Evolutionary conservation across 2,329 filamentous ascomycete species (phyloP).

Genomic region (Calonectria hongkongensis): DNA sequence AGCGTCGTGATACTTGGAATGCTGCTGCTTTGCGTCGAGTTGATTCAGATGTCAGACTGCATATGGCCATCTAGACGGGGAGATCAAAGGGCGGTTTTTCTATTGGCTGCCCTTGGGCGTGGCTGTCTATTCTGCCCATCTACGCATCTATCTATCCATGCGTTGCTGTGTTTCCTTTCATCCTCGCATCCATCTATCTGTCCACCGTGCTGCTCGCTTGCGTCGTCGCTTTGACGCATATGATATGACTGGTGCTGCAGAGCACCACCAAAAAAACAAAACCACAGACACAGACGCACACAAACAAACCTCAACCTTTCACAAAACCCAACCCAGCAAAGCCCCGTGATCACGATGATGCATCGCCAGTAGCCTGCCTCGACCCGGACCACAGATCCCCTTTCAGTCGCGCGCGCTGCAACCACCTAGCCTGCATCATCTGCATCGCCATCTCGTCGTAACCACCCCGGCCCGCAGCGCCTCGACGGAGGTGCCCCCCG

Average conservation of each 20-base stretch:
- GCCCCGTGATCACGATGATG: background rate
- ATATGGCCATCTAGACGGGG: no score
- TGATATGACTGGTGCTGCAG: slow-evolving; percentile 10
- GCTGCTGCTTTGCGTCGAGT: background rate
- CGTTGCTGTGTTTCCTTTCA: background rate
- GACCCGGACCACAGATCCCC: background rate
- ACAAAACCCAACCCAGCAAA: background rate
- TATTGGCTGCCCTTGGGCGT: no score
- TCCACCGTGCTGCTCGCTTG: background rate
- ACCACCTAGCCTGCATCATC: background rate
- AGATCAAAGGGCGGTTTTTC: no score
- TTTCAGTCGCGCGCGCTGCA: slow-evolving; percentile 12
- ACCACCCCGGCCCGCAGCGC: slow-evolving; percentile 3
- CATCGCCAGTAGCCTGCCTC: slow-evolving; percentile 1
- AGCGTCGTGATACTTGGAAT: background rate
- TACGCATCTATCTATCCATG: background rate
- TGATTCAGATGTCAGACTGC: background rate
- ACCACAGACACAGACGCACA: no score
- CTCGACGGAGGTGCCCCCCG: slow-evolving; percentile 16
- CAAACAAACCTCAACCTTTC: background rate
- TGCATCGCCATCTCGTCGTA: slow-evolving; percentile 16
- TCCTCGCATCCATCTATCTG: background rate
- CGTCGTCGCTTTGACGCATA: slow-evolving; percentile 12
- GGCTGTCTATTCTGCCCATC: background rate
- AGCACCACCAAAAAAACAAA: background rate